Evolutionary conservation across 257 asterid genomes (phyloP).

Genomic region (Cruciata laevipes): DNA sequence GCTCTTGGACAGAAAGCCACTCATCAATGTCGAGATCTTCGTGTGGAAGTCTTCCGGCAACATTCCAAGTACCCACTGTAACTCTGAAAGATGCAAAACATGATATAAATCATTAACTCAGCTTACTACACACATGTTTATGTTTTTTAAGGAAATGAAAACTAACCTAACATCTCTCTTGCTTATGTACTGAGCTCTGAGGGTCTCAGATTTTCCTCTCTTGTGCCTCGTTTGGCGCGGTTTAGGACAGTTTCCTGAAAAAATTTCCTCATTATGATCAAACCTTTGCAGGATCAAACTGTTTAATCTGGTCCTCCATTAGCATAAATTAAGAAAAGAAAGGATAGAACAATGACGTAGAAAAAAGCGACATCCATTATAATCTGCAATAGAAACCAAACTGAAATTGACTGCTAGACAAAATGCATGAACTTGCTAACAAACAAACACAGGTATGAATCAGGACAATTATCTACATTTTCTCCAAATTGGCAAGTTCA

Average conservation of each 20-base stretch:
- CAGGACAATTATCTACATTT: neutral
- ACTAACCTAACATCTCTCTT: slow-evolving; percentile 81
- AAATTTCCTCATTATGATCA: slow-evolving; percentile 13
- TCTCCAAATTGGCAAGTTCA: neutral
- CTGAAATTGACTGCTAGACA: neutral
- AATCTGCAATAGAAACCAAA: neutral
- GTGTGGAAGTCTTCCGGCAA: slow-evolving; percentile 68
- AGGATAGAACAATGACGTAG: neutral
- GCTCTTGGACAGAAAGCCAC: slow-evolving; percentile 78
- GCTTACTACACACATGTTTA: neutral
- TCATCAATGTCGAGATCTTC: slow-evolving; percentile 77
- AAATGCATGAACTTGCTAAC: neutral
- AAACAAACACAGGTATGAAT: neutral
- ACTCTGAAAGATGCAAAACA: slow-evolving; percentile 39
- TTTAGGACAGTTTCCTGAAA: slow-evolving; percentile 40
- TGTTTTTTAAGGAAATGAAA: neutral
- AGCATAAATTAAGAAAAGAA: neutral
- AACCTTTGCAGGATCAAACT: neutral
- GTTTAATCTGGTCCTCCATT: neutral
- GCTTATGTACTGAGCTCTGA: slow-evolving; percentile 67
- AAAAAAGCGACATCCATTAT: neutral
- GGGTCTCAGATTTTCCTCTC: slow-evolving; percentile 91
- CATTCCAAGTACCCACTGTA: slow-evolving; percentile 86
- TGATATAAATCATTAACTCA: neutral
- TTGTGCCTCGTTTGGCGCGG: slow-evolving; percentile 43